These are phyloP conservation scores for Trichaptum fuscoviolaceum DNA, from an alignment of 768 basidiomycete species.

Conservation along the genomic window DNA sequence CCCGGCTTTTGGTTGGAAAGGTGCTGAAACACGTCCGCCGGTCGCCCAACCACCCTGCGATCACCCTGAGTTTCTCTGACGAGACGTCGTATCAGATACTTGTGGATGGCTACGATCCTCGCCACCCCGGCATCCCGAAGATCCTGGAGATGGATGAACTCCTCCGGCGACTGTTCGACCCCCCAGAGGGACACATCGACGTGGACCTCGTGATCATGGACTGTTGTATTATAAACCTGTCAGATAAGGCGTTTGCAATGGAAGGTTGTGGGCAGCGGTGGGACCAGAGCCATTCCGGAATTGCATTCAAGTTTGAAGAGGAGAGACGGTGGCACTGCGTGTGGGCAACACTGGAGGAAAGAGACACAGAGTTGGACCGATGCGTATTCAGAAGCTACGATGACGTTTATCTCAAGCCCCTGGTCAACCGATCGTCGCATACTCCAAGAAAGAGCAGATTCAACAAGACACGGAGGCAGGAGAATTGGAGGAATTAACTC, in stretches of 20 bases:
- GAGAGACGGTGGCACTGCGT: conserved; percentile 55
- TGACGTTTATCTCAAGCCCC: conserved; percentile 48
- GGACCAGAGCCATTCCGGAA: conserved; percentile 29
- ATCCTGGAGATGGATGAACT: conserved; percentile 47
- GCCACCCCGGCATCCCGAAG: conserved; percentile 52
- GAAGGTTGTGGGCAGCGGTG: conserved; percentile 28
- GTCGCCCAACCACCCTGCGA: conserved; percentile 39
- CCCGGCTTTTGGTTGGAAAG: conserved; percentile 39
- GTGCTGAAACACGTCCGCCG: conserved; percentile 33
- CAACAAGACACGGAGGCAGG: not conserved
- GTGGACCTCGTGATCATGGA: conserved; percentile 41
- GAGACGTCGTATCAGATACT: conserved; percentile 41
- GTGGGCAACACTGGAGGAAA: conserved; percentile 56
- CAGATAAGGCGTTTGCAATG: conserved; percentile 53
- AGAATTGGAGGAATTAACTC: not conserved
- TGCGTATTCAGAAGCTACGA: conserved; percentile 55
- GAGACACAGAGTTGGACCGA: conserved; percentile 32
- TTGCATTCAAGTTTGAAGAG: conserved; percentile 21
- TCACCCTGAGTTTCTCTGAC: conserved; percentile 45
- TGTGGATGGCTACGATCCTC: conserved; percentile 60
- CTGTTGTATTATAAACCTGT: conserved; percentile 48
- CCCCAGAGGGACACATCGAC: conserved; percentile 22
- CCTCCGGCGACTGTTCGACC: conserved; percentile 35
- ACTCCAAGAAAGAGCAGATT: conserved; percentile 5
- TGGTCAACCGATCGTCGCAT: not conserved